Conservation (phyloP, 2,329 filamentous ascomycete genomes). For the Kalmusia sp. region DNA sequence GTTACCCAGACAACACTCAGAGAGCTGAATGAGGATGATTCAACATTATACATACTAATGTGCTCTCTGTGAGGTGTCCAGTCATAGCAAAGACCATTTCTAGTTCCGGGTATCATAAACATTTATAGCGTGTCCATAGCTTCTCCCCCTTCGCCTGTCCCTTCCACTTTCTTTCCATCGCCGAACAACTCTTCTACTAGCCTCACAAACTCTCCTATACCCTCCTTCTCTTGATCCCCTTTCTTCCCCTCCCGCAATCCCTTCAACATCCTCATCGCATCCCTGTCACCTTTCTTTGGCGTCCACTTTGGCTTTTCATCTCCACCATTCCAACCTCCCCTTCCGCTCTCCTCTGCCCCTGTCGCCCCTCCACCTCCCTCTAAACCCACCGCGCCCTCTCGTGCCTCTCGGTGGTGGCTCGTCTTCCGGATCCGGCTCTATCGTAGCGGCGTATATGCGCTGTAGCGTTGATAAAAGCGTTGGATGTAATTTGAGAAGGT, state of each 20-base stretch:
- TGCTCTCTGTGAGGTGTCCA: too few species aligned
- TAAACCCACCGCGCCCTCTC: constrained; percentile 14
- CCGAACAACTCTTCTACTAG: constrained; percentile 35
- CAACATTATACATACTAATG: too few species aligned
- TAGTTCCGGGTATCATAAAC: background rate
- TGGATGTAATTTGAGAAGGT: constrained; percentile 35
- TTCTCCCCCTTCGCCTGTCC: constrained; percentile 8
- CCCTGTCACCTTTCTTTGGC: constrained; percentile 37
- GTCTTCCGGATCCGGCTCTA: constrained; percentile 39
- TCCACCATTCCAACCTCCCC: background rate
- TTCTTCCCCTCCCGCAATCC: constrained; percentile 32
- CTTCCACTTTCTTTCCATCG: constrained; percentile 11
- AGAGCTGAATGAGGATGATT: too few species aligned
- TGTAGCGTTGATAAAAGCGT: constrained; percentile 33
- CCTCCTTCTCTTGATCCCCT: constrained; percentile 44
- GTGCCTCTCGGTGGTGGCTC: constrained; percentile 21
- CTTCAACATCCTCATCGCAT: constrained; percentile 38
- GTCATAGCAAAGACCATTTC: too few species aligned
- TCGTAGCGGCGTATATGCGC: constrained; percentile 42
- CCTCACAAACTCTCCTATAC: constrained; percentile 49
- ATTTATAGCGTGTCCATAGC: background rate
- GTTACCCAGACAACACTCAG: too few species aligned
- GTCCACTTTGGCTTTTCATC: constrained; percentile 19
- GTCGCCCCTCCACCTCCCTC: constrained; percentile 22
- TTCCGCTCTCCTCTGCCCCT: constrained; percentile 22